Percentiles rank a stretch among this genome's conserved stretches.
These are phyloP conservation scores for Pelargonium myrrhifolium DNA, from an alignment of 441 rosid species.

Conservation along the genomic window DNA sequence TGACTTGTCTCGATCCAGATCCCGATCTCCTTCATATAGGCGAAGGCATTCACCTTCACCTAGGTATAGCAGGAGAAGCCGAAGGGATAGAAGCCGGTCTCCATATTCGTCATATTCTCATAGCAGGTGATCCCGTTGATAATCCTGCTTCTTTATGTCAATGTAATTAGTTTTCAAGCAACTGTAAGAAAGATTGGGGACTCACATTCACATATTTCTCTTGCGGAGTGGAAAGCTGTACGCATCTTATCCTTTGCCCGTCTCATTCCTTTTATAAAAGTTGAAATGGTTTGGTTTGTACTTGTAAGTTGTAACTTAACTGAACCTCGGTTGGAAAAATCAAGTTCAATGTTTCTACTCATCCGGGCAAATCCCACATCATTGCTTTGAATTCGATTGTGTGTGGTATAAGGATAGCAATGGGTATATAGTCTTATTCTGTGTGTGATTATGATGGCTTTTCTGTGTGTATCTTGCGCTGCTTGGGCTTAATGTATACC, in stretches of 20 bases:
- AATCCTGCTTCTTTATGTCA: conserved; percentile 15
- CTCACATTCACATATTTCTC: conserved; percentile 18
- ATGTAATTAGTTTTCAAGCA: conserved; percentile 19
- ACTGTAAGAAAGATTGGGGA: conserved; percentile 37
- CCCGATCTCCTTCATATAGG: conserved; percentile 66
- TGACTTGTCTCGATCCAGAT: conserved; percentile 60
- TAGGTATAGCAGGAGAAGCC: conserved; percentile 65
- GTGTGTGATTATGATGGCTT: no score
- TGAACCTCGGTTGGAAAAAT: no score
- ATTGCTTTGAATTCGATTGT: no score
- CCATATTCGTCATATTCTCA: conserved; percentile 64
- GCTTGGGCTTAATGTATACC: conserved; percentile 4
- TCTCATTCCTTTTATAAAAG: conserved; percentile 4
- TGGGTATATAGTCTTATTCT: no score
- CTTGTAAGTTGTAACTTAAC: no score
- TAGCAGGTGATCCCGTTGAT: conserved; percentile 81
- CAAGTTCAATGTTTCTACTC: no score
- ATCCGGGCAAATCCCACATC: no score
- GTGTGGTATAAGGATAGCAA: no score
- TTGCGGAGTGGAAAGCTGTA: conserved; percentile 32
- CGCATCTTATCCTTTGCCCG: conserved; percentile 21
- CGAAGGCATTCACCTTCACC: conserved; percentile 70
- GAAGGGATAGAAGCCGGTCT: conserved; percentile 76
- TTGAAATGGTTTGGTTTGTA: background rate
- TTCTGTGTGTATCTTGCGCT: conserved; percentile 7